Evolutionary conservation across 2,329 filamentous ascomycete species (phyloP), one percentile per base, ranked within the genome.

Genomic region (Aspergillus fructus): DNA sequence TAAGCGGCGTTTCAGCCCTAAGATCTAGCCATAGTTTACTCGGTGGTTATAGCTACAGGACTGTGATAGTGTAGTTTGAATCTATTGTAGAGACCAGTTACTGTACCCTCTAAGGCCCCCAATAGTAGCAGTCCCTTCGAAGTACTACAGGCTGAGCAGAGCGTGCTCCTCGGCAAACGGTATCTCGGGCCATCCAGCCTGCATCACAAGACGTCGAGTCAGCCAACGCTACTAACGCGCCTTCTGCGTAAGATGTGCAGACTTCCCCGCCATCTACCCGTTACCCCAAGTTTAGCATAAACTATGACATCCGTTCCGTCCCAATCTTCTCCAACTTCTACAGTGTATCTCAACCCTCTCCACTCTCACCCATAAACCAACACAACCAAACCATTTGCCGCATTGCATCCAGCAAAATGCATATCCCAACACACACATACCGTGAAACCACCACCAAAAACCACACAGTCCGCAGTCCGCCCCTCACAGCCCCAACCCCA

Each of bases 1-100:
- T n/a, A 41, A 55, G 52, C 43, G 45, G 39, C 52, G 21, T 6
- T 55, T 55, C 13, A 49, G 43, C 24, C 37, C 52, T 34, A 55
- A 55, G 52, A 55, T 55, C 12, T 55, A 55, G 37, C 8, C 27
- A 17, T 40, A 40, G 37, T 30, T 9, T 11, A 11, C 27, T 30
- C 9, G 27, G 9, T 4, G 8, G 27, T 30, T 9, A 30, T 11
- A 30, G 27, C 27, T 30, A 30, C 9, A 30, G 27, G 27, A 12
- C 0, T 30, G 27, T 30, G 27, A 30, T 30, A 9, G 8, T 30
- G 27, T 30, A 30, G 2, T 30, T 4, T 30, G 27, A 30, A 11
- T 30, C 27, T 11, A 9, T 30, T 11, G 27, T 30, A 11, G 8
- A 1, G 0, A 4, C 27, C 9, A 30, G 27, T 30, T 30, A 30